Evolutionary conservation across 768 basidiomycete genomes (phyloP), one percentile per base, ranked within the genome.

Genomic region (Psilocybe subaeruginosa): DNA sequence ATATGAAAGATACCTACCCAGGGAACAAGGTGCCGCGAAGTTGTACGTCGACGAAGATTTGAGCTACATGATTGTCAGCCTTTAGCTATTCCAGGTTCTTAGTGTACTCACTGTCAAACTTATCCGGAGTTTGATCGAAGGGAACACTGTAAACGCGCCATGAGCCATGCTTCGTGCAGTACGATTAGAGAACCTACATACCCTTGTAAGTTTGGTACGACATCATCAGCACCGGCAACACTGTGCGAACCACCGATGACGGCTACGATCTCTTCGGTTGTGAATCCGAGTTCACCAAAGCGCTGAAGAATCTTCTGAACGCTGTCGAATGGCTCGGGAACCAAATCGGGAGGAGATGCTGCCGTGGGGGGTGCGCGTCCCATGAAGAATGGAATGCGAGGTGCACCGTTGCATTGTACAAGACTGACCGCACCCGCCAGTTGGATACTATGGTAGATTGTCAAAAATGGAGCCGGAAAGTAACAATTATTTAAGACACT

Each of bases 31-130:
- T 79, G 12, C 82, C 79, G 12, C 74, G 73, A 43, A 84, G 76
- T 62, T 76, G 77, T 5, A 76, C 76, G 62, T 84, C 81, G 45
- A 83, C 69, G 69, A 76, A 81, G 64, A 82, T 70, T 65, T 82
- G 81, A 14, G 76, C 63, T 64, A 14, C 9, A 19, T 35, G 7
- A 48, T 14, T 17, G 30, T 7, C 6, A 17, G 19, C 41, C 4
- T 54, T 12, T 46, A 46, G 27, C 17, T 4, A 6, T 35, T 4
- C 8, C 6, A 51, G 2, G 37, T 6, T 27, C 30, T 27, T 7
- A 29, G 1, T 27, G 14, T 9, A 29, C 64, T 39, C 48, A 64
- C 64, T 77, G 64, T 82, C 81, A 49, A 82, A 81, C 6, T 71
- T 54, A 6, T 63, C 60, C 1, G 80, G 82, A 4, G 81, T 82